Evolutionary conservation across 805 yeast species (phyloP), one percentile per base, ranked within the genome.

Genomic region (Cyberlindnera misumaiensis): DNA sequence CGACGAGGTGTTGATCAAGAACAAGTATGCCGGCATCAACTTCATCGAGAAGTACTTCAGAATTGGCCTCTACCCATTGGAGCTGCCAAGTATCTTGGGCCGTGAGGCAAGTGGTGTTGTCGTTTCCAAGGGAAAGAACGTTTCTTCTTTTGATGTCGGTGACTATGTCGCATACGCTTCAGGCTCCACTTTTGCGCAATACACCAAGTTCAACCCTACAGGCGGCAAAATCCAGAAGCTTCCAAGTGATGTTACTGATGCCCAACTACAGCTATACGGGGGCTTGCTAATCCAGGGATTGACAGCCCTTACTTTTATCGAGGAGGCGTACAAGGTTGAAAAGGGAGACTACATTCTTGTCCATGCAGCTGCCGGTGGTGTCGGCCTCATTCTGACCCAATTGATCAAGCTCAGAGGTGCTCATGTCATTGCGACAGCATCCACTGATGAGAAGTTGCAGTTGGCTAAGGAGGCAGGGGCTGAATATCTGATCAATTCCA

Each of bases 301-400:
- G 45, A 89, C 97, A 6, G 93, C 90, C 2, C 60, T 83, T 50
- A 73, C 90, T 1, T 77, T 89, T 42, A 63, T 77, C 34, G 63
- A 68, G 28, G 87, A 83, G 45, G 74, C 93, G 2, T 76, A 83
- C 53, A 52, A 68, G 2, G 83, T 85, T 29, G 57, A 84, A 49
- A 65, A 72, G 55, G 89, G 77, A 38, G 96, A 90, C 42, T 71
- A 62, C 48, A 72, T 83, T 32, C 67, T 89, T 34, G 79, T 86
- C 18, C 86, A 88, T 65, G 97, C 97, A 4, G 96, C 96, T 7
- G 96, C 97, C 3, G 97, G 97, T 33, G 96, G 97, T 40, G 90
- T 85, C 36, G 97, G 97, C 5, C 70, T 75, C 36, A 48, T 85
- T 14, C 63, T 87, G 38, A 66, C 70, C 35, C 96, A 88, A 58